Base-by-base conservation (phyloP, 2,329 filamentous ascomycete genomes). In the Apiospora kogelbergensis region DNA sequence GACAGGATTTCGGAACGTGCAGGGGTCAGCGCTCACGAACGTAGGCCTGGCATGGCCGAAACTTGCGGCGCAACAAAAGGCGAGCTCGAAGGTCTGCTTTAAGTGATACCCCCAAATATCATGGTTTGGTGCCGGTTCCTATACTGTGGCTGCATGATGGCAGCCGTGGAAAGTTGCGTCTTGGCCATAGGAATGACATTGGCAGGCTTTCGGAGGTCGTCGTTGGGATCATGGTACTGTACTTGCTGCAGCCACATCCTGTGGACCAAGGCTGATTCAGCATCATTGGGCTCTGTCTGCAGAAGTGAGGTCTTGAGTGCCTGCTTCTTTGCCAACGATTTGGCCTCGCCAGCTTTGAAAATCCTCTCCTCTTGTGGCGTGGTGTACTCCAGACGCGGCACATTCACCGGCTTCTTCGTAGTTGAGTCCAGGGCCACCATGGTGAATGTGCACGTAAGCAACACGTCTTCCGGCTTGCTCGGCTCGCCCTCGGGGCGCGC, bases 61-160 rank as follows among this genome's bases (percentile, higher is more conserved):
- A 10, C 88, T 88, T 1, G 91, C 90, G 0, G 90, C 91, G 75
- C 90, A 92, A 77, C 90, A 93, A 80, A 93, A 94, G 1, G 91
- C 91, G 7, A 93, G 84, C 79, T 94, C 91, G 74, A 93, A 93
- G 0, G 90, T 91, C 75, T 92, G 89, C 76, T 92, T 92, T 13
- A 94, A 83, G 13, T 93, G 85, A 76, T 91, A 93, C 17, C 91
- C 91, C 91, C 91, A 74, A 93, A 94, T 68, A 94, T 92, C 91
- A 93, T 93, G 78, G 91, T 92, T 74, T 91, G 89, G 78, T 93
- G 90, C 1, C 80, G 77, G 71, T 81, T 81, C 33, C 80, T 75
- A 69, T 81, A 80, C 69, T 81, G 90, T 0, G 91, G 91, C 76
- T 93, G 91, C 91, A 93, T 93, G 72, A 94, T 92, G 73, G 86